Evolutionary conservation across 352 stramenopile genomes (phyloP), one percentile per base, ranked within the genome.

Genomic region (Pythium sukuiense): DNA sequence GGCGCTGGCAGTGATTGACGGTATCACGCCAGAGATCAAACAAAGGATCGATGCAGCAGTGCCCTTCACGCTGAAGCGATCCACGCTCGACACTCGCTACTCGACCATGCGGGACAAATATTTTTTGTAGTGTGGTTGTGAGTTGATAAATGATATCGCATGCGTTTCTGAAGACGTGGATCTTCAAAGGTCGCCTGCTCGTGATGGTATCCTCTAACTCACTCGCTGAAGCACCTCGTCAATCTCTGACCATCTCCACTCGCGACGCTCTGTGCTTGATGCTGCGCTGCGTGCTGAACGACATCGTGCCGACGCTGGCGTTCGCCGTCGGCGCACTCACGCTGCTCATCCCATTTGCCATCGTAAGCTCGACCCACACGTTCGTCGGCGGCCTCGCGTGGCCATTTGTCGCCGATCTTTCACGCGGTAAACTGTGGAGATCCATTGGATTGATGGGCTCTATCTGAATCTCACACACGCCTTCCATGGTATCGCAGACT

Each of bases 341-440:
- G 43, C 55, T 69, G 55, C 32, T 63, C 55, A 48, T 69, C 6
- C 62, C 62, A 3, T 59, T 69, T 32, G 37, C 33, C 20, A 54
- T 69, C 55, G 53, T 41, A n/a, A 41, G 45, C 27, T 54, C 55
- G 16, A 29, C 18, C 14, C 62, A 69, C 62, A 43, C 46, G n/a
- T 89, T 86, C 61, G 60, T 85, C 48, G 80, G 80, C 24, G 75
- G 78, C 0, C 67, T 89, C 41, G 49, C 62, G 9, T 89, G 81
- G 81, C 78, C 80, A 5, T 89, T 83, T 68, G 59, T 87, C 58
- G 83, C 78, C 26, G 78, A 89, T 52, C 72, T 89, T 26, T 76
- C 77, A 1, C 78, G 81, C 43, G 78, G 79, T 81, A 45, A 18
- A n/a, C 37, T 37, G 5, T 37, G 5, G 9, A 4, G 9, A 37